Evolutionary conservation across 768 basidiomycete genomes (phyloP).

Genomic region (Mycena filopes): DNA sequence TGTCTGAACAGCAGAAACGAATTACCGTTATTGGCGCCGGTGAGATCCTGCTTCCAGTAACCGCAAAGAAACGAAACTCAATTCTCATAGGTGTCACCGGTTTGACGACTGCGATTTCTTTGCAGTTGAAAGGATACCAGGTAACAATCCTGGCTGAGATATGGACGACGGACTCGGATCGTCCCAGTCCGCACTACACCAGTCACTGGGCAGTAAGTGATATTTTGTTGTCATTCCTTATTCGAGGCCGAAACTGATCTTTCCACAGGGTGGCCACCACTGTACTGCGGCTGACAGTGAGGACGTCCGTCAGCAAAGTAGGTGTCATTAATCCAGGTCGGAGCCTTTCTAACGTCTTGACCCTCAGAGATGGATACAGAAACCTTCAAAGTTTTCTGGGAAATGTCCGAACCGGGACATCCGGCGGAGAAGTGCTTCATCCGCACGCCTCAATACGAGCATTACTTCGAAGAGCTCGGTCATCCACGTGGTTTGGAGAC

Average conservation of each 20-base stretch:
- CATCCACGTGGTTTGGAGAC: slow-evolving; percentile 44
- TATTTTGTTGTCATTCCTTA: too few relatives aligned
- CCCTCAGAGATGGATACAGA: slow-evolving; percentile 60
- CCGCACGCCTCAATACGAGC: slow-evolving; percentile 59
- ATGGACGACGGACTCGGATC: slow-evolving; percentile 55
- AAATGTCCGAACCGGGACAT: slow-evolving; percentile 55
- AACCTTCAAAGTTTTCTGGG: slow-evolving; percentile 65
- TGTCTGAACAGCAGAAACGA: slow-evolving; percentile 1
- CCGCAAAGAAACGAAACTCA: neutral
- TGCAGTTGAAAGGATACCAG: slow-evolving; percentile 59
- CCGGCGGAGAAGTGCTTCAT: slow-evolving; percentile 58
- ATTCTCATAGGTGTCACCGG: slow-evolving; percentile 60
- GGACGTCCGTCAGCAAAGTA: slow-evolving; percentile 20
- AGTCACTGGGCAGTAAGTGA: slow-evolving; percentile 66
- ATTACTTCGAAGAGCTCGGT: slow-evolving; percentile 42
- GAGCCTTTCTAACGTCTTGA: neutral
- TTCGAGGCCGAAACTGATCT: too few relatives aligned
- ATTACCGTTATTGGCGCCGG: slow-evolving; percentile 15
- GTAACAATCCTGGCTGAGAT: slow-evolving; percentile 65
- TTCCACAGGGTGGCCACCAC: slow-evolving; percentile 67
- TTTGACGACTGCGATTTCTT: slow-evolving; percentile 61
- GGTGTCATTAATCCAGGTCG: neutral
- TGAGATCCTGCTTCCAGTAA: neutral
- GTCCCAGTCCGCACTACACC: slow-evolving; percentile 60
- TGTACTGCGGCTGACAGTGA: slow-evolving; percentile 40